These are phyloP conservation scores for Vigna angularis DNA, from an alignment of 306 rosid species.

Conservation along the genomic window DNA sequence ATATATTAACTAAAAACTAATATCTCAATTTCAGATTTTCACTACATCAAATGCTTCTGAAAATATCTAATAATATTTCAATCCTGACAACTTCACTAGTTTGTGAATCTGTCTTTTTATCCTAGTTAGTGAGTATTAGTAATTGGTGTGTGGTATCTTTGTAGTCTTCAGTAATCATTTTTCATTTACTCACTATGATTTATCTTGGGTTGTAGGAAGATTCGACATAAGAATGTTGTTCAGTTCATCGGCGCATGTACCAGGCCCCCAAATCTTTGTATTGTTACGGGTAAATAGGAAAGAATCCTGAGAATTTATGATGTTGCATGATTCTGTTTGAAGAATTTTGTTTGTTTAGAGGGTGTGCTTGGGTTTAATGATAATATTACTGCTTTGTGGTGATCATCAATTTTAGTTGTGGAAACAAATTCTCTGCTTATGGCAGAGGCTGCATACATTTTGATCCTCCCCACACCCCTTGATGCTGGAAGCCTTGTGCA, in stretches of 20 bases:
- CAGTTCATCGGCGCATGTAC: constrained; percentile 99
- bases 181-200: constrained; percentile 37
- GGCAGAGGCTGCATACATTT: constrained; percentile 12
- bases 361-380: constrained; percentile 35
- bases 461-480: constrained; percentile 32
- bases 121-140: background rate
- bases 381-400: constrained; percentile 23
- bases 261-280: constrained; percentile 85
- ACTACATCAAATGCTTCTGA: constrained; percentile 30
- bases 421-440: constrained; percentile 24
- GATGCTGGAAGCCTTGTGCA: constrained; percentile 37
- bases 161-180: constrained; percentile 28
- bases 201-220: constrained; percentile 73
- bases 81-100: constrained; percentile 19
- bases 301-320: constrained; percentile 19
- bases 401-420: constrained; percentile 7
- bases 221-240: constrained; percentile 98
- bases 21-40: constrained; percentile 12
- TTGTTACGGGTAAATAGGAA: constrained; percentile 82
- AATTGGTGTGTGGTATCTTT: background rate
- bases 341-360: constrained; percentile 35
- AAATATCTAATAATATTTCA: constrained; percentile 28
- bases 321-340: constrained; percentile 28
- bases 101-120: constrained; percentile 24
- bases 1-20: constrained; percentile 6